Percentiles rank a stretch among this genome's conserved stretches.
Conservation (phyloP, 306 rosid genomes). For the Cucumis cinereus region DNA sequence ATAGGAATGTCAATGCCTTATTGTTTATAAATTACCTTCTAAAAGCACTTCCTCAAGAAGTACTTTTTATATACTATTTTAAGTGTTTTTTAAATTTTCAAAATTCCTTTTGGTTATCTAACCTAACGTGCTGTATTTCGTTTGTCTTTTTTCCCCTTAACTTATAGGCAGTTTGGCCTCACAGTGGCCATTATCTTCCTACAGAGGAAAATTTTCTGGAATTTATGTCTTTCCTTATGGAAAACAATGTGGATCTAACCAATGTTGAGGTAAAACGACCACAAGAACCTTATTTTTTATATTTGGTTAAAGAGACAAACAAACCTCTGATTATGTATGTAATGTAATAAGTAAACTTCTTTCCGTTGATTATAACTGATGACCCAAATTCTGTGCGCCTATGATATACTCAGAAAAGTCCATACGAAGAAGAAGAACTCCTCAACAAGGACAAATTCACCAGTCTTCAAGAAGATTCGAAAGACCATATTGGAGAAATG, state of each 20-base stretch:
- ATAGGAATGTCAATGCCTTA: too few species aligned
- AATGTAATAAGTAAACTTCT: neutral
- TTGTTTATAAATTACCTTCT: too few species aligned
- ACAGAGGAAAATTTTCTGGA: conserved; percentile 74
- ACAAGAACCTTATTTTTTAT: neutral
- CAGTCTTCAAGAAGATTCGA: neutral
- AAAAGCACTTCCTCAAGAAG: too few species aligned
- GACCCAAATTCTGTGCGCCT: neutral
- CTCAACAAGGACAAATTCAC: conserved; percentile 6
- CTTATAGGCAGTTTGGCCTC: conserved; percentile 75
- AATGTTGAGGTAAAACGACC: conserved; percentile 44
- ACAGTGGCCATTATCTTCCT: conserved; percentile 88
- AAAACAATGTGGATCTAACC: conserved; percentile 50
- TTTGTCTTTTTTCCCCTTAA: neutral
- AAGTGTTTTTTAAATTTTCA: neutral
- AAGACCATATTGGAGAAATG: conserved; percentile 10
- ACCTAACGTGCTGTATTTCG: neutral
- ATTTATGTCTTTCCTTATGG: conserved; percentile 48
- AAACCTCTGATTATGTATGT: neutral
- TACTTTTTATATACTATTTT: too few species aligned
- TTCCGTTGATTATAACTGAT: conserved; percentile 1
- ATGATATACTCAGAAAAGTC: conserved; percentile 34
- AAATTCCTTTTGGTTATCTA: neutral
- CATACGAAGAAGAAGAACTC: conserved; percentile 38
- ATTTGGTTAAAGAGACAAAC: neutral